Evolutionary conservation across 2,329 filamentous ascomycete species (phyloP), one percentile per base, ranked within the genome.

Genomic region (Chrysoporthe austroafricana): DNA sequence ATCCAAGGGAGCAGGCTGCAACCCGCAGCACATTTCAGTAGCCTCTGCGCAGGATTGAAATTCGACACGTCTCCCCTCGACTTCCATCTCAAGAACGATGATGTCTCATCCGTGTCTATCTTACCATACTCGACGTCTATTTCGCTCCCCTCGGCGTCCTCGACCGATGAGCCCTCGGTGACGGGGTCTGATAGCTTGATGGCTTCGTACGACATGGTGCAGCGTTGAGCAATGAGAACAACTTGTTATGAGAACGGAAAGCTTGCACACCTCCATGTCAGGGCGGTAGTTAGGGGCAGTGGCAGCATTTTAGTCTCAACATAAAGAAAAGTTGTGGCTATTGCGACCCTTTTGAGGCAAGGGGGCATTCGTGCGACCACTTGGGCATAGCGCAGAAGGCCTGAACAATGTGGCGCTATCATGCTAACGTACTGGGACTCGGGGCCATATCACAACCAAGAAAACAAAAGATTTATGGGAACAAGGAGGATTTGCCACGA

Each of bases 1-100:
- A 66, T 32, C 65, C 65, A 66, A 21, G 60, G 65, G 2, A 66
- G n/a, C n/a, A 59, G 44, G 34, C 32, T 39, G 52, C 42, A 39
- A 13, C 14, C 32, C 6, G 46, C 26, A 16, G 54, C 34, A 7
- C 26, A 32, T 50, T 26, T 64, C 42, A 26, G 48, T 4, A 64
- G 50, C 4, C n/a, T 9, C 50, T 57, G 39, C 11, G 63, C 52
- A 14, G 65, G 65, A 4, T 57, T 59, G 2, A 32, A 18, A 39
- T 50, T 58, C 16, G 59, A 21, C 13, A 34, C 50, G 34, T 42
- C 43, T 2, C 60, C 50, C 32, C 63, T 52, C 32, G 52, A 32
- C 43, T 66, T 66, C 50, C 50, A n/a, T 46, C 34, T 58, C 1
- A 66, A 21, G 32, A 63, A 59, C 14, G 65, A 58, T n/a, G 50